Conservation (phyloP, 306 rosid genomes). For the Malus sieversii region DNA sequence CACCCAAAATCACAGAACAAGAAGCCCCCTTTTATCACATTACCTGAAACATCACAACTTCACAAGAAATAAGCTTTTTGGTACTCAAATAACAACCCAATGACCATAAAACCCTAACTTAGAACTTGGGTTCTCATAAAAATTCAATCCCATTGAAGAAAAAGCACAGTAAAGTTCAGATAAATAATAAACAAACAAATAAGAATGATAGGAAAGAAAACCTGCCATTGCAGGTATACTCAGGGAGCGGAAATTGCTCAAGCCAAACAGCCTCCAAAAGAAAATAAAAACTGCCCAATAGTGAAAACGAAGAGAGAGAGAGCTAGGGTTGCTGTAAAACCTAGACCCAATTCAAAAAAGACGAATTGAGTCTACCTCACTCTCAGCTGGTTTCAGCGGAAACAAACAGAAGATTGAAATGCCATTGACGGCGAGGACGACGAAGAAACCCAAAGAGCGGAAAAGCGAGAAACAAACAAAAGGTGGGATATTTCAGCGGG, state of each 20-base stretch:
- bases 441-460: background rate
- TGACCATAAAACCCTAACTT: slow-evolving; percentile 1
- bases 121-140: slow-evolving; percentile 1
- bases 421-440: background rate
- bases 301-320: background rate
- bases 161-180: background rate
- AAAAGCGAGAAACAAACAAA: background rate
- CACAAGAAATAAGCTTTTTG: slow-evolving; percentile 3
- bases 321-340: background rate
- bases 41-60: slow-evolving; percentile 13
- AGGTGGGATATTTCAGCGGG: background rate
- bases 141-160: slow-evolving; percentile 3
- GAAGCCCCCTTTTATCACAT: slow-evolving; percentile 16
- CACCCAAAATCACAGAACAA: background rate
- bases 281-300: background rate
- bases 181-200: background rate
- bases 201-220: background rate
- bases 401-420: background rate
- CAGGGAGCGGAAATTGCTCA: background rate
- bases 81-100: slow-evolving; percentile 17
- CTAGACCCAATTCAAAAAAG: slow-evolving; percentile 2
- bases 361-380: background rate
- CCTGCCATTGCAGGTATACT: background rate
- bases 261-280: slow-evolving; percentile 8
- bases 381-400: background rate